Evolutionary conservation across 805 yeast species (phyloP).

Genomic region (Kodamaea nitidulidarum): DNA sequence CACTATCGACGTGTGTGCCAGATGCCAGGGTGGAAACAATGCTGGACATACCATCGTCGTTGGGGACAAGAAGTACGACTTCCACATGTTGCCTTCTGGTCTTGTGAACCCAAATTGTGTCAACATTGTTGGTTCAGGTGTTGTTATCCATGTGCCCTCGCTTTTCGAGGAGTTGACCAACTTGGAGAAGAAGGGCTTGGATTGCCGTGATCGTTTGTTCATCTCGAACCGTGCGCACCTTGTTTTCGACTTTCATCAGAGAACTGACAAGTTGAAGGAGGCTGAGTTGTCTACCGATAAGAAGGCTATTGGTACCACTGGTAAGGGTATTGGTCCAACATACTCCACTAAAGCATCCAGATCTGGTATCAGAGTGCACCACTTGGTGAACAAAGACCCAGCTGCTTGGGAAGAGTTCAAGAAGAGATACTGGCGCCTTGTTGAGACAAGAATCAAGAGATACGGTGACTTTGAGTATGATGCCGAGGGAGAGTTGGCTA

Average conservation of each 20-base stretch:
- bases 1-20: slow-evolving; percentile 91
- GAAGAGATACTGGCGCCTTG: slow-evolving; percentile 67
- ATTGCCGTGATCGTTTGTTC: slow-evolving; percentile 72
- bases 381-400: slow-evolving; percentile 82
- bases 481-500: slow-evolving; percentile 70
- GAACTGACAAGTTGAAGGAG: slow-evolving; percentile 93
- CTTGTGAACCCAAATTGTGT: slow-evolving; percentile 87
- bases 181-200: slow-evolving; percentile 77
- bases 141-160: slow-evolving; percentile 91
- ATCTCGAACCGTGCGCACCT: slow-evolving; percentile 92
- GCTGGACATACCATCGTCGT: slow-evolving; percentile 99
- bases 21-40: slow-evolving; percentile 98
- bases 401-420: slow-evolving; percentile 93
- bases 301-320: slow-evolving; percentile 94
- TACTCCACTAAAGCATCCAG: slow-evolving; percentile 95
- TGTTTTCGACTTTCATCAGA: slow-evolving; percentile 97
- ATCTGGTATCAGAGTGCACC: slow-evolving; percentile 96
- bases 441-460: slow-evolving; percentile 79
- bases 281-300: slow-evolving; percentile 77
- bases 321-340: slow-evolving; percentile 98
- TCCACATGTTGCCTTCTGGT: slow-evolving; percentile 99
- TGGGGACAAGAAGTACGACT: slow-evolving; percentile 81
- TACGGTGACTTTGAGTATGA: slow-evolving; percentile 93
- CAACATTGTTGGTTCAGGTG: slow-evolving; percentile 93
- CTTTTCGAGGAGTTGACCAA: slow-evolving; percentile 82